These are phyloP conservation scores for Aspergillus nanangensis DNA, from an alignment of 495 filamentous ascomycete genomes.

Conservation along the genomic window DNA sequence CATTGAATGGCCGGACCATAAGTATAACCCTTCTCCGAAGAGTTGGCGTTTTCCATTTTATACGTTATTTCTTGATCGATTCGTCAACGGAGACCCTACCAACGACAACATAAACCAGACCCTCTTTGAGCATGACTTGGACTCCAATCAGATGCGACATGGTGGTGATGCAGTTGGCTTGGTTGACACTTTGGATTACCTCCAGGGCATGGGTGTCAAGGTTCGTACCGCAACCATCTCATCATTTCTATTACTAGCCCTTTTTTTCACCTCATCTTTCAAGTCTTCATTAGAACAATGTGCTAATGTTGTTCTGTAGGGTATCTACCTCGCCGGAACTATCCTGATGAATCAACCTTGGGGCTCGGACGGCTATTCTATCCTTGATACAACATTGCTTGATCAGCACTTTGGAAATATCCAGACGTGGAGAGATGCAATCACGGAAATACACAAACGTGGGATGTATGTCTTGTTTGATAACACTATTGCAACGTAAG, in stretches of 20 bases:
- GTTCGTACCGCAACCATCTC: constrained; percentile 21
- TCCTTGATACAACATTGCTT: constrained; percentile 65
- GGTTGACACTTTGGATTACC: constrained; percentile 64
- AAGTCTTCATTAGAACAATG: background rate
- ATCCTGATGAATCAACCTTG: constrained; percentile 70
- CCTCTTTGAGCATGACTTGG: constrained; percentile 63
- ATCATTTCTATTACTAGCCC: background rate
- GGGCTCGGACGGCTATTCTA: constrained; percentile 63
- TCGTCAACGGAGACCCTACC: constrained; percentile 65
- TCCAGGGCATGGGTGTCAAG: constrained; percentile 74
- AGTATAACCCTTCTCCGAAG: constrained; percentile 52
- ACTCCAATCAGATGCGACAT: constrained; percentile 68
- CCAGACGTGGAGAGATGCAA: constrained; percentile 56
- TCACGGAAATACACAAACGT: constrained; percentile 59
- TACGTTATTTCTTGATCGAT: constrained; percentile 65
- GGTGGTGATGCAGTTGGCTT: constrained; percentile 66
- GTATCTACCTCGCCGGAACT: constrained; percentile 65
- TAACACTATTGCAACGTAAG: constrained; percentile 67
- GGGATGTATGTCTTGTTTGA: constrained; percentile 72
- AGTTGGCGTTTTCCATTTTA: constrained; percentile 75
- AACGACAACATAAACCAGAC: constrained; percentile 72
- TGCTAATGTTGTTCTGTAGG: constrained; percentile 30
- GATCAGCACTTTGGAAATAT: constrained; percentile 68
- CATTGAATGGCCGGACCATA: constrained; percentile 49
- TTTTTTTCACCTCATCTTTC: too few species aligned